A percentile compares a stretch with the other conserved stretches of the same genome.
Conservation (phyloP, 371 early-diverging fungal species). For the Fennellomyces sp. region DNA sequence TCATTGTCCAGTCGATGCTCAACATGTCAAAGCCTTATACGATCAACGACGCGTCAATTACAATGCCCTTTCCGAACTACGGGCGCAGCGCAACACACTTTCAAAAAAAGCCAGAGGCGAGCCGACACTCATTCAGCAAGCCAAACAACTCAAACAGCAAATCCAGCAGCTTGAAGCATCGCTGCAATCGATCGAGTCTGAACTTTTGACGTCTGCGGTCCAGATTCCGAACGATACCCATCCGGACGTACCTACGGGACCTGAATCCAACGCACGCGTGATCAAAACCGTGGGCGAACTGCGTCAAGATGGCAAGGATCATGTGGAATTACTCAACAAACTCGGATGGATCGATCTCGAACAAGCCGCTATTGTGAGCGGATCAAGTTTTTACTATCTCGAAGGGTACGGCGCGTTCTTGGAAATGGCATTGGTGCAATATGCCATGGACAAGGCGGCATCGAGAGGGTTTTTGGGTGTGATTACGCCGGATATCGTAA, state of each 20-base stretch:
- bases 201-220: constrained; percentile 55
- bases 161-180: too few relatives aligned
- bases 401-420: constrained; percentile 83
- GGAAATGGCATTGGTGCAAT: constrained; percentile 87
- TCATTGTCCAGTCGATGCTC: constrained; percentile 43
- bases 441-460: constrained; percentile 77
- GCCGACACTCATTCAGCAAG: constrained; percentile 11
- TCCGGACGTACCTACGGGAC: constrained; percentile 66
- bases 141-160: constrained; percentile 16
- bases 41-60: constrained; percentile 34
- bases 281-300: constrained; percentile 51
- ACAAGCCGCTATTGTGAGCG: constrained; percentile 81
- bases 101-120: constrained; percentile 27
- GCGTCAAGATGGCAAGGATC: constrained; percentile 54
- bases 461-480: constrained; percentile 77
- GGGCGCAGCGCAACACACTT: constrained; percentile 52
- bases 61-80: constrained; percentile 39
- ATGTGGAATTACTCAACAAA: constrained; percentile 63
- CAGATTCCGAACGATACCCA: constrained; percentile 78
- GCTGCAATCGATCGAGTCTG: constrained; percentile 41
- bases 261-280: constrained; percentile 59
- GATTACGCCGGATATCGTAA: constrained; percentile 88
- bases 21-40: constrained; percentile 55
- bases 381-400: constrained; percentile 87
- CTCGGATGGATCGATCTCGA: constrained; percentile 83